A percentile compares a stretch with the other conserved stretches of the same genome.
phyloP scores from a whole-genome alignment of 108 stramenopile genomes.

The Licmophora abbreviata region DNA sequence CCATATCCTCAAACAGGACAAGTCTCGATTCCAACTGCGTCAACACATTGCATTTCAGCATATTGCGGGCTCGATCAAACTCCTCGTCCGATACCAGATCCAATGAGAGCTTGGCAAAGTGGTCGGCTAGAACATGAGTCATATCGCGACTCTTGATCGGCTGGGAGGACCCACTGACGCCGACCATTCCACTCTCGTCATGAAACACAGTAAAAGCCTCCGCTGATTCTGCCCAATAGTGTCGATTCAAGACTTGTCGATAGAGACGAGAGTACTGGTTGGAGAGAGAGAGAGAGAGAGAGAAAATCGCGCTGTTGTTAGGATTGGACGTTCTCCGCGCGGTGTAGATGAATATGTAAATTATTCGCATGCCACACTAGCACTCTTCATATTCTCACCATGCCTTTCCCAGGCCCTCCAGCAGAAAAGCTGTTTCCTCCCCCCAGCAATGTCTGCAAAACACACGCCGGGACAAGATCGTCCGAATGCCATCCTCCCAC shows the following conservation, averaged over 20 bases:
- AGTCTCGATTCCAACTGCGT: conserved; percentile 93
- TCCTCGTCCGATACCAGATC: conserved; percentile 75
- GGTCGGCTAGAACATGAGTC: conserved; percentile 64
- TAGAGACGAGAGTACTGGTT: conserved; percentile 97
- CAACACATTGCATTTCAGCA: conserved; percentile 96
- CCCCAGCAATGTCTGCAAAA: conserved; percentile 93
- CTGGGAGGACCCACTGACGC: conserved; percentile 69
- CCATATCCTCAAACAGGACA: conserved; percentile 96
- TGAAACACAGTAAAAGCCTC: conserved; percentile 91
- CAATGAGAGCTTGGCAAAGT: conserved; percentile 64
- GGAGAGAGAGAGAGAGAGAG: too few relatives aligned
- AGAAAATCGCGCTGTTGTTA: too few relatives aligned
- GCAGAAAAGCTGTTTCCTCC: conserved; percentile 97
- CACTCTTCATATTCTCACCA: too few relatives aligned
- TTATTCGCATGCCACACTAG: too few relatives aligned
- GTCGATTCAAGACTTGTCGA: conserved; percentile 88
- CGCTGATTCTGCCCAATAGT: conserved; percentile 89
- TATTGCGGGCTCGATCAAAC: conserved; percentile 90
- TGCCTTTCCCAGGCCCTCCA: conserved; percentile 99
- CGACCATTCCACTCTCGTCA: conserved; percentile 87
- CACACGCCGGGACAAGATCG: conserved; percentile 86
- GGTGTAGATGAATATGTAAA: too few relatives aligned
- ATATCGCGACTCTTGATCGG: conserved; percentile 54
- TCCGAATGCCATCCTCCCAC: conserved; percentile 94
- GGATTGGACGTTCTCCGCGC: too few relatives aligned